Percentiles rank a stretch among this genome's conserved stretches.
phyloP scores from a whole-genome alignment of 176 grass and related monocot genomes.

The Elymus sibiricus region DNA sequence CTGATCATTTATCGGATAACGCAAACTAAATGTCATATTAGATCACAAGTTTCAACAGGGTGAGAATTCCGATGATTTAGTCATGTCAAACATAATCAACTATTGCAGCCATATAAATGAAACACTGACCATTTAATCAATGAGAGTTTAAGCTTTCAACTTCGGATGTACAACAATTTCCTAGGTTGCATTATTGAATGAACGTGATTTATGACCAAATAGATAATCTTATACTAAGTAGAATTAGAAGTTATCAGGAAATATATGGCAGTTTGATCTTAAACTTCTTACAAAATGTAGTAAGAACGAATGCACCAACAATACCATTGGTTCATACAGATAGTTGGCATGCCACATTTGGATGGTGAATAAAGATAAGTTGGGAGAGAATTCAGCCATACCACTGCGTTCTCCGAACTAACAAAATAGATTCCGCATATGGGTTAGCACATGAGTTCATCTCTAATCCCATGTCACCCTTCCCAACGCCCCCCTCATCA shows the following conservation, averaged over 20 bases:
- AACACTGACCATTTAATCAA: not conserved
- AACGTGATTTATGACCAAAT: not conserved
- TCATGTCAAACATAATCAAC: not conserved
- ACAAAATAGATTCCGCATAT: slow-evolving; percentile 33
- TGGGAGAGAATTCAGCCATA: slow-evolving; percentile 11
- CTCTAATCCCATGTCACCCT: slow-evolving; percentile 8
- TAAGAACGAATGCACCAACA: not conserved
- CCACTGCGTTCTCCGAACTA: slow-evolving; percentile 53
- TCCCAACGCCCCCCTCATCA: slow-evolving; percentile 17
- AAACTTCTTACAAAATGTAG: not conserved
- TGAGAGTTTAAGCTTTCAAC: not conserved
- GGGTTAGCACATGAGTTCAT: slow-evolving; percentile 21
- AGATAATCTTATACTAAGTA: not conserved
- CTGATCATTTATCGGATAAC: not conserved
- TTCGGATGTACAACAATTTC: not conserved
- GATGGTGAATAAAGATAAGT: not conserved
- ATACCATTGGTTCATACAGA: not conserved
- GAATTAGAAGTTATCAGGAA: not conserved
- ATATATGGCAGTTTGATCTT: not conserved
- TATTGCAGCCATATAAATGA: not conserved
- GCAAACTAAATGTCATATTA: not conserved
- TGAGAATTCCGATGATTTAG: not conserved
- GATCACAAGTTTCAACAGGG: not conserved
- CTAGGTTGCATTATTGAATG: not conserved
- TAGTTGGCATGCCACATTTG: not conserved